These are phyloP conservation scores for Pythium chondricola DNA, from an alignment of 352 stramenopile species.

Conservation along the genomic window DNA sequence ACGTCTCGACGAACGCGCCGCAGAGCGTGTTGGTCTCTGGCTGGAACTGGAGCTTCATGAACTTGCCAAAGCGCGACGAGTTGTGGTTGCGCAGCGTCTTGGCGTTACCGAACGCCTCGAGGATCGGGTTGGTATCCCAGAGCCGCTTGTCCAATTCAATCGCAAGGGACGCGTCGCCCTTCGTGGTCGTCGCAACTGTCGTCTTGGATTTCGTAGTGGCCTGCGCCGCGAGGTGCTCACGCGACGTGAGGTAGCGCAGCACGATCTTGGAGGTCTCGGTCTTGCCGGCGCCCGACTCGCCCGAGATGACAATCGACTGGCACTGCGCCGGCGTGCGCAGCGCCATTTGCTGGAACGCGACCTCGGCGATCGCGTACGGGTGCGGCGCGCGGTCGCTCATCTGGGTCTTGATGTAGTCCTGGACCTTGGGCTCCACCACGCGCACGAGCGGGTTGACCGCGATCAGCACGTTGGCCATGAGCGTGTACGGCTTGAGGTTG, in stretches of 20 bases:
- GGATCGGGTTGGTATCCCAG: conserved; percentile 86
- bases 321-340: conserved; percentile 72
- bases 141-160: conserved; percentile 83
- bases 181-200: conserved; percentile 9
- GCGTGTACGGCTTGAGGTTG: conserved; percentile 77
- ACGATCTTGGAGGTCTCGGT: conserved; percentile 89
- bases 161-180: conserved; percentile 33
- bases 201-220: conserved; percentile 25
- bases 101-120: conserved; percentile 85
- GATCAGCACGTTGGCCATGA: conserved; percentile 87
- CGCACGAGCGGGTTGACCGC: conserved; percentile 83
- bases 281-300: conserved; percentile 82
- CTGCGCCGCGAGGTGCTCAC: conserved; percentile 49
- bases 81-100: conserved; percentile 88
- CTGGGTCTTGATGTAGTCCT: conserved; percentile 86
- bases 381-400: conserved; percentile 81
- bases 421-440: conserved; percentile 74
- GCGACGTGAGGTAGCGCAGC: conserved; percentile 79
- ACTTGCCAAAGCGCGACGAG: conserved; percentile 84
- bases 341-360: conserved; percentile 88
- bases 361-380: conserved; percentile 78
- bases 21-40: conserved; percentile 60
- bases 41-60: conserved; percentile 89
- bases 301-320: conserved; percentile 86
- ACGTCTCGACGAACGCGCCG: conserved; percentile 84